Evolutionary conservation across 2,329 filamentous ascomycete genomes (phyloP).

Genomic region (Cercospora sojina): DNA sequence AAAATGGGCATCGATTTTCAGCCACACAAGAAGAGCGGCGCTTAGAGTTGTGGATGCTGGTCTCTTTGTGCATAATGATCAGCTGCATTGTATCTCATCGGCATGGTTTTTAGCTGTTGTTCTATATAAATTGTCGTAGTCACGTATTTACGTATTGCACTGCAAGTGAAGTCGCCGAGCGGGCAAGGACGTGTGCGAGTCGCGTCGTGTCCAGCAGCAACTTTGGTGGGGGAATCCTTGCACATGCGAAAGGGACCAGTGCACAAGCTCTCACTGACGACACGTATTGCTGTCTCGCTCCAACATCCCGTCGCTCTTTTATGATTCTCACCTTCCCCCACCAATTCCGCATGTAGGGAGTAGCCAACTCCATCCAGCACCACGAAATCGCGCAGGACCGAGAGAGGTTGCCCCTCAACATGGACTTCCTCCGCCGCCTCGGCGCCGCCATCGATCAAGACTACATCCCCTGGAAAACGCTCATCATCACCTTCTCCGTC

Average conservation of each 20-base stretch:
- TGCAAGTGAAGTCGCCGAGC: too few relatives aligned
- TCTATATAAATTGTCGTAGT: too few relatives aligned
- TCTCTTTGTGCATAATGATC: too few relatives aligned
- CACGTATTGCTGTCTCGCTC: slow-evolving; percentile 3
- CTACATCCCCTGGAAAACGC: slow-evolving; percentile 93
- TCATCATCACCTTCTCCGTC: slow-evolving; percentile 91
- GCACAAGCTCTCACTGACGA: slow-evolving; percentile 3
- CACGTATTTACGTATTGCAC: too few relatives aligned
- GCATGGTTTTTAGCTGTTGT: too few relatives aligned
- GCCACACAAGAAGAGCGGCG: too few relatives aligned
- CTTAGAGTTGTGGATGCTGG: too few relatives aligned
- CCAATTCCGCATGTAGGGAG: not conserved
- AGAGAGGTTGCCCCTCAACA: slow-evolving; percentile 12
- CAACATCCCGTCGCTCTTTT: slow-evolving; percentile 1
- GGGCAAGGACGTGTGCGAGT: not conserved
- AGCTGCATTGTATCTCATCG: too few relatives aligned
- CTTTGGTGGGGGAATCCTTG: not conserved
- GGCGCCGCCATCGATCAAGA: slow-evolving; percentile 86
- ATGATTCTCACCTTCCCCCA: not conserved
- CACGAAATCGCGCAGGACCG: not conserved
- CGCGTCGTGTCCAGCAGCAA: not conserved
- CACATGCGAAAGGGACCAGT: not conserved
- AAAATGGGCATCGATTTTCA: too few relatives aligned
- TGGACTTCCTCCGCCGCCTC: slow-evolving; percentile 58
- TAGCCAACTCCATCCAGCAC: not conserved